Conservation (phyloP, 257 asterid genomes). For the Plectranthus barbatus region DNA sequence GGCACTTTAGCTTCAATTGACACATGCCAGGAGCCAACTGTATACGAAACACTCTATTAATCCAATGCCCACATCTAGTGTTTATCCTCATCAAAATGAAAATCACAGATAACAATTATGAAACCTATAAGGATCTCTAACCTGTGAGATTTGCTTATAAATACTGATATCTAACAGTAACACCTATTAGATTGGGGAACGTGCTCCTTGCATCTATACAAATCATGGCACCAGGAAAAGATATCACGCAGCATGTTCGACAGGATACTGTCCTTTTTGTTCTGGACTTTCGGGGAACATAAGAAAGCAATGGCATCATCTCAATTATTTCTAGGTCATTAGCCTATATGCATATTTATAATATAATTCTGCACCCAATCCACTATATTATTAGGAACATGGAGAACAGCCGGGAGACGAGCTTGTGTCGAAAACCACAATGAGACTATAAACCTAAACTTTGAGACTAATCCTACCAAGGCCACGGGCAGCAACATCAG, state of each 20-base stretch:
- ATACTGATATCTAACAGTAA: background rate
- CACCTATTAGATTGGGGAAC: background rate
- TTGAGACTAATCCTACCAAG: constrained; percentile 83
- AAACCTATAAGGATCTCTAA: constrained; percentile 5
- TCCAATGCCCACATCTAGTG: constrained; percentile 8
- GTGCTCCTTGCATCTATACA: constrained; percentile 12
- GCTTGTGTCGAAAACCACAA: constrained; percentile 28
- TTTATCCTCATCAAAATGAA: constrained; percentile 9
- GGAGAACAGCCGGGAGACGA: constrained; percentile 94
- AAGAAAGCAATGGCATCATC: constrained; percentile 7
- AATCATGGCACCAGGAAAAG: constrained; percentile 10
- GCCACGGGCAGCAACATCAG: constrained; percentile 99
- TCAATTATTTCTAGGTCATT: constrained; percentile 7
- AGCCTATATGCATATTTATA: constrained; percentile 7
- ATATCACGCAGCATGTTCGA: constrained; percentile 10
- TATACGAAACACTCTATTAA: constrained; percentile 8
- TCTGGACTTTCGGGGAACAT: background rate
- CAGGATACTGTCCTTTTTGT: background rate
- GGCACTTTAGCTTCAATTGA: constrained; percentile 57
- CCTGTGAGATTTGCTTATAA: background rate
- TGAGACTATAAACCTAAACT: constrained; percentile 48
- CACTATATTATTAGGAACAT: constrained; percentile 59
- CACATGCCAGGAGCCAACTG: constrained; percentile 31
- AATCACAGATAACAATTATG: background rate
- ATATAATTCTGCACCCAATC: constrained; percentile 59